Conservation (phyloP, 2,329 filamentous ascomycete species). For the Fusarium tuaranense region DNA sequence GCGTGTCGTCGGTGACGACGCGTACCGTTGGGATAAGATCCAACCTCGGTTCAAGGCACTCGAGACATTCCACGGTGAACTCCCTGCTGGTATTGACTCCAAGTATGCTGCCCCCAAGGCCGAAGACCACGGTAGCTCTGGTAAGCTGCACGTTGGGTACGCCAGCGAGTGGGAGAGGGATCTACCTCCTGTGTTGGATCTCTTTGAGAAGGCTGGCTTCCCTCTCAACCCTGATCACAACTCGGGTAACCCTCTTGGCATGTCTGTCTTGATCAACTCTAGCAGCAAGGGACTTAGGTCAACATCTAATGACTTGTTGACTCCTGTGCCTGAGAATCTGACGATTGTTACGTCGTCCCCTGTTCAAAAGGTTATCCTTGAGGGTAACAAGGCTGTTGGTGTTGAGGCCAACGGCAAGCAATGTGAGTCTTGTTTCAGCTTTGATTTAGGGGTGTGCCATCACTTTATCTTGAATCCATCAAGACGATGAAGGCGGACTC, state of each 20-base stretch:
- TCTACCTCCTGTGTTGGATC: constrained; percentile 57
- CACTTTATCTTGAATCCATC: background rate
- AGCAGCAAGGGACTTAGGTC: constrained; percentile 60
- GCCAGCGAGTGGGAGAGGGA: constrained; percentile 62
- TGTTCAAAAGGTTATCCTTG: constrained; percentile 33
- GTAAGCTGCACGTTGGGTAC: constrained; percentile 62
- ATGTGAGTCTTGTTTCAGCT: constrained; percentile 12
- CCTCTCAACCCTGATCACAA: constrained; percentile 67
- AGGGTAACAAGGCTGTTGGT: constrained; percentile 32
- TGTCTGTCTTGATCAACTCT: constrained; percentile 63
- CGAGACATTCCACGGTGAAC: constrained; percentile 62
- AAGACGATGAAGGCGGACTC: background rate
- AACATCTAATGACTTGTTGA: constrained; percentile 64
- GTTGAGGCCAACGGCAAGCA: constrained; percentile 32
- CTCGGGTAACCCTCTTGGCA: constrained; percentile 68
- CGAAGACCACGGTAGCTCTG: constrained; percentile 61
- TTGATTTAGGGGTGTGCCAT: background rate
- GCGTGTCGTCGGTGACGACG: constrained; percentile 63
- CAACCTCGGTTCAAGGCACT: constrained; percentile 63
- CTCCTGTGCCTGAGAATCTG: constrained; percentile 57
- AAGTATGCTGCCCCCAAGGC: constrained; percentile 61
- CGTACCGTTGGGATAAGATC: constrained; percentile 66
- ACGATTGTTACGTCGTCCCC: constrained; percentile 32
- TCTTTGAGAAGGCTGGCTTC: constrained; percentile 61
- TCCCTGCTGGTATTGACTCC: constrained; percentile 50